These are phyloP conservation scores for Zoysia pacifica DNA, from an alignment of 176 grass and related monocot genomes.

Conservation along the genomic window DNA sequence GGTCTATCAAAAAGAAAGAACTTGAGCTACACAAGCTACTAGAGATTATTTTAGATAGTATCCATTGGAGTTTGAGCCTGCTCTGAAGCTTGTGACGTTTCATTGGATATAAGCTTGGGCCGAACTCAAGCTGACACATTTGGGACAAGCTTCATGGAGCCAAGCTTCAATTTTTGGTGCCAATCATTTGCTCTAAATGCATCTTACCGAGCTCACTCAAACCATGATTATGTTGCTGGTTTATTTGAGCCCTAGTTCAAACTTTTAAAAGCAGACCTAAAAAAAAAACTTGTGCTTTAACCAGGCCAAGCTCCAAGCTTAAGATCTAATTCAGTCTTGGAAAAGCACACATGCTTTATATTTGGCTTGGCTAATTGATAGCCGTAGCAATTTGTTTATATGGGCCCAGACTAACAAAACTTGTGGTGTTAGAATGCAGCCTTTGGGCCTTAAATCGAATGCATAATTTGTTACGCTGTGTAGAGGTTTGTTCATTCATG, in stretches of 20 bases:
- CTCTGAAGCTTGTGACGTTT: neutral
- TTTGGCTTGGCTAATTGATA: neutral
- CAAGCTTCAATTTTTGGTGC: neutral
- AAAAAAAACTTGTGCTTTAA: no score
- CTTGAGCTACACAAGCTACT: neutral
- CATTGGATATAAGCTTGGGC: neutral
- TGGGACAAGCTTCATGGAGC: neutral
- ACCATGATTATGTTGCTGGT: neutral
- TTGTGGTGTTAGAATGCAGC: neutral
- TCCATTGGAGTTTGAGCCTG: neutral
- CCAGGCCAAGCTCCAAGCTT: neutral
- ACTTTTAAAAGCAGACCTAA: neutral
- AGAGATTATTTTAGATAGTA: neutral
- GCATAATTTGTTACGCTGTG: neutral
- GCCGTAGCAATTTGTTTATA: neutral
- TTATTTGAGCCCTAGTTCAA: neutral
- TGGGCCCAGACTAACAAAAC: neutral
- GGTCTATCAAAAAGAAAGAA: neutral
- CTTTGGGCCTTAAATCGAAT: neutral
- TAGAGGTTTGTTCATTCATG: neutral
- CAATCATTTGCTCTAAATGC: neutral
- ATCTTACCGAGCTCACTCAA: neutral
- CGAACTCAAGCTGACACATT: neutral
- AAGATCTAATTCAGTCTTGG: neutral
- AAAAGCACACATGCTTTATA: neutral